Percentiles rank a stretch among this genome's conserved stretches.
phyloP scores from a whole-genome alignment of 305 asterid species.

The Euphrasia arctica region DNA sequence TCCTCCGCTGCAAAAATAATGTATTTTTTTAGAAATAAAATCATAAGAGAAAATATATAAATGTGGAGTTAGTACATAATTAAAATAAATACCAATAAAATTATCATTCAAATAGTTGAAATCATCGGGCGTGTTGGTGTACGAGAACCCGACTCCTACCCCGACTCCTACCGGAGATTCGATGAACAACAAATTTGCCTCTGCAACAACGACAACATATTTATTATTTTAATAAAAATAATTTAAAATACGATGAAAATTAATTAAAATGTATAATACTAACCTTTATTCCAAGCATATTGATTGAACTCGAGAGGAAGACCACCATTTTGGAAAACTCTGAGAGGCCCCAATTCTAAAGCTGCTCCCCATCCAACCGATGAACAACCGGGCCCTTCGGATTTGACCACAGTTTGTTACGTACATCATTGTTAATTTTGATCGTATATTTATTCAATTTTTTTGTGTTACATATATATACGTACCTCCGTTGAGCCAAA shows the following conservation, averaged over 20 bases:
- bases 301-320: constrained; percentile 50
- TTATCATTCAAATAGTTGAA: constrained; percentile 43
- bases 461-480: neutral
- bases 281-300: constrained; percentile 73
- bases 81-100: constrained; percentile 49
- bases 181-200: constrained; percentile 74
- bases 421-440: neutral
- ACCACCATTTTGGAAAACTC: constrained; percentile 59
- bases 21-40: too few relatives aligned
- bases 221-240: too few relatives aligned
- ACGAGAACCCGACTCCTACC: constrained; percentile 83
- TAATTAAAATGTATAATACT: too few relatives aligned
- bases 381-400: constrained; percentile 89
- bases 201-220: constrained; percentile 48
- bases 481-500: constrained; percentile 93
- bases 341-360: constrained; percentile 73
- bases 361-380: constrained; percentile 90
- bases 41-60: neutral
- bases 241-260: too few relatives aligned
- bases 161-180: too few relatives aligned
- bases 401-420: too few relatives aligned
- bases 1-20: constrained; percentile 69
- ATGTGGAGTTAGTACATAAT: neutral
- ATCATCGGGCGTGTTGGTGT: constrained; percentile 73
- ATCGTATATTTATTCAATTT: neutral